Conservation (phyloP, 495 filamentous ascomycete species). For the Penicillium simplicissimum region DNA sequence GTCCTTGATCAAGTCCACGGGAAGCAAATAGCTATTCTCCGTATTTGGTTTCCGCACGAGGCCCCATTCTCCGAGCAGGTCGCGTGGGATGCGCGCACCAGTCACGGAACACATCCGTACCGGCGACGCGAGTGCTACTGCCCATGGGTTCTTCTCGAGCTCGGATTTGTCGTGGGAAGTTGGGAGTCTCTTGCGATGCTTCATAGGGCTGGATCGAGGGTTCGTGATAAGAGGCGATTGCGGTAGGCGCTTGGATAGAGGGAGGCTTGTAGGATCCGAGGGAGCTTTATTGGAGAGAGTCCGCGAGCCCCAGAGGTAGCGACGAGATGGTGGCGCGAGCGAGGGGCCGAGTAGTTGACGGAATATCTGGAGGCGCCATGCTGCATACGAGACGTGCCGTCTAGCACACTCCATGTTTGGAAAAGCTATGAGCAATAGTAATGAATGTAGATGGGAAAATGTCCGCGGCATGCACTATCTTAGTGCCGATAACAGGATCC, state of each 20-base stretch:
- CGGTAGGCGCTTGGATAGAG: slow-evolving; percentile 42
- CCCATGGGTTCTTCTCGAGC: slow-evolving; percentile 46
- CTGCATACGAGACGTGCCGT: slow-evolving; percentile 30
- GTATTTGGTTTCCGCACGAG: slow-evolving; percentile 58
- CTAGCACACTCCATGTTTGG: slow-evolving; percentile 33
- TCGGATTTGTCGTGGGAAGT: slow-evolving; percentile 46
- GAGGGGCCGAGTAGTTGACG: slow-evolving; percentile 25
- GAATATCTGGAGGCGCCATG: slow-evolving; percentile 39
- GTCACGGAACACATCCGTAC: slow-evolving; percentile 64
- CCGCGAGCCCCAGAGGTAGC: slow-evolving; percentile 16
- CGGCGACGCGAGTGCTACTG: slow-evolving; percentile 62
- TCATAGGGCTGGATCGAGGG: slow-evolving; percentile 17
- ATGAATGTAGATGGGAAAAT: slow-evolving; percentile 1
- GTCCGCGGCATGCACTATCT: slow-evolving; percentile 14
- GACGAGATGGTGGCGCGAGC: not conserved
- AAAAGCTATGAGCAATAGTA: not conserved
- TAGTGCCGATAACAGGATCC: slow-evolving; percentile 13
- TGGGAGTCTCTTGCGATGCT: slow-evolving; percentile 29
- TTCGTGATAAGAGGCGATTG: slow-evolving; percentile 40
- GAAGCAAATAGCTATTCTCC: slow-evolving; percentile 58
- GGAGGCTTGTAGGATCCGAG: not conserved
- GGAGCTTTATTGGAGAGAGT: slow-evolving; percentile 8
- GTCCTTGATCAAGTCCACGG: slow-evolving; percentile 47
- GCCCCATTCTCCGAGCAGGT: slow-evolving; percentile 64
- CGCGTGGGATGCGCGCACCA: slow-evolving; percentile 54